phyloP scores from a whole-genome alignment of 441 rosid species.

The Euphorbia schlechtendalii region DNA sequence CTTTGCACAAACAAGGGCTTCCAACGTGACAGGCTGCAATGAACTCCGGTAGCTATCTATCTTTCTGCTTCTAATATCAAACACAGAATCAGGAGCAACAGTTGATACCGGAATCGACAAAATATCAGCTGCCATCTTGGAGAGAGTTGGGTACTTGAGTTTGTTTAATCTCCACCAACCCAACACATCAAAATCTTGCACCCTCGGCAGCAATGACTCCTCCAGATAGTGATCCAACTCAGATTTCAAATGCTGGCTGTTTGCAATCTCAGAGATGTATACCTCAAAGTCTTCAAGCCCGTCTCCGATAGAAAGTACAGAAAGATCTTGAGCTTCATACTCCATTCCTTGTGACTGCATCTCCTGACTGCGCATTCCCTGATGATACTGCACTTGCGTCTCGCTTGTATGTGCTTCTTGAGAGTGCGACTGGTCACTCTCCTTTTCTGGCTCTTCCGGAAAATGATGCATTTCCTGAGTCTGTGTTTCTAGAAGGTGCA shows the following conservation, averaged over 20 bases:
- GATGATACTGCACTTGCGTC: background rate
- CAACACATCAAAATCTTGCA: constrained; percentile 61
- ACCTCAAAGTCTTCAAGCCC: constrained; percentile 74
- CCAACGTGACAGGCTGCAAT: constrained; percentile 58
- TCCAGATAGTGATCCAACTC: constrained; percentile 84
- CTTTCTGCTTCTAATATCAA: constrained; percentile 44
- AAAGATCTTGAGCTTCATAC: constrained; percentile 29
- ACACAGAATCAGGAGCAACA: constrained; percentile 51
- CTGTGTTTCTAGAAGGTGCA: background rate
- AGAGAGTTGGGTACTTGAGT: constrained; percentile 72
- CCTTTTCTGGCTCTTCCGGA: no score
- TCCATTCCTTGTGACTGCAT: background rate
- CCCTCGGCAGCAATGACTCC: constrained; percentile 63
- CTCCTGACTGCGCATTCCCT: background rate
- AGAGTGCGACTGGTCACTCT: background rate
- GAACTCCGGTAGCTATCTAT: constrained; percentile 57
- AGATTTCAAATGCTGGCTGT: constrained; percentile 50
- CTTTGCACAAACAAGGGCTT: constrained; percentile 80
- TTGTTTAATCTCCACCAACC: constrained; percentile 84
- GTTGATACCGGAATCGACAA: constrained; percentile 64
- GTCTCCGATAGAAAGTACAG: constrained; percentile 57
- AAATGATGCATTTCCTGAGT: background rate
- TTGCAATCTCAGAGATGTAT: constrained; percentile 58
- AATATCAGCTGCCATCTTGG: constrained; percentile 86
- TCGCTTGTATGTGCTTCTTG: background rate